These are phyloP conservation scores for Pythium apleroticum DNA, from an alignment of 352 stramenopile species.

Conservation along the genomic window DNA sequence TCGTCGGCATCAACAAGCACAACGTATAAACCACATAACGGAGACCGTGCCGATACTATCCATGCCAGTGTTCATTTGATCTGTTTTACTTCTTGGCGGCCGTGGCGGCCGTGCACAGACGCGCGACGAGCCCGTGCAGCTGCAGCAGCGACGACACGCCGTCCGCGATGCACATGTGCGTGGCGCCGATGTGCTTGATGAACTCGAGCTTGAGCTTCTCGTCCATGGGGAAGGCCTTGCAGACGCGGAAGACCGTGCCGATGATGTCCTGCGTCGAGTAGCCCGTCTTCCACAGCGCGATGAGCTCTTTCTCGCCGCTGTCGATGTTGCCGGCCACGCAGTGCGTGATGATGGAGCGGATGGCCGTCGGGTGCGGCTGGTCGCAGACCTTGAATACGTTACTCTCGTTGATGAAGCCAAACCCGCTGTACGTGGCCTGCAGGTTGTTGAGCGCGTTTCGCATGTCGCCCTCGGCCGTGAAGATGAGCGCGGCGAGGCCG, in stretches of 20 bases:
- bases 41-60: too few relatives aligned
- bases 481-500: slow-evolving; percentile 97
- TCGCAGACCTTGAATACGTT: slow-evolving; percentile 97
- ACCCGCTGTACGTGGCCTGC: slow-evolving; percentile 95
- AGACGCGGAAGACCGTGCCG: slow-evolving; percentile 96
- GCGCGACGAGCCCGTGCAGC: slow-evolving; percentile 92
- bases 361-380: slow-evolving; percentile 93
- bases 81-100: slow-evolving; percentile 19
- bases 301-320: slow-evolving; percentile 72
- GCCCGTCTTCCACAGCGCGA: slow-evolving; percentile 78
- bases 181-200: slow-evolving; percentile 85
- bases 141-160: slow-evolving; percentile 92
- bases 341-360: slow-evolving; percentile 62
- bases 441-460: slow-evolving; percentile 99
- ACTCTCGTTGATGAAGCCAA: slow-evolving; percentile 93
- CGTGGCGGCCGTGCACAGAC: slow-evolving; percentile 53
- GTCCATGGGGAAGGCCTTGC: slow-evolving; percentile 85
- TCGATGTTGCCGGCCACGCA: slow-evolving; percentile 86
- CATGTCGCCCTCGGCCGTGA: slow-evolving; percentile 99
- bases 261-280: slow-evolving; percentile 98
- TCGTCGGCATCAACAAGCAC: slow-evolving; percentile 79
- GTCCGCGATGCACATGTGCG: slow-evolving; percentile 96
- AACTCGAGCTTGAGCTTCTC: slow-evolving; percentile 89
- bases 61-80: too few relatives aligned
- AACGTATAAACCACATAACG: slow-evolving; percentile 39